Evolutionary conservation across 106 monocot species (phyloP).

Genomic region (Phalaenopsis aphrodite): DNA sequence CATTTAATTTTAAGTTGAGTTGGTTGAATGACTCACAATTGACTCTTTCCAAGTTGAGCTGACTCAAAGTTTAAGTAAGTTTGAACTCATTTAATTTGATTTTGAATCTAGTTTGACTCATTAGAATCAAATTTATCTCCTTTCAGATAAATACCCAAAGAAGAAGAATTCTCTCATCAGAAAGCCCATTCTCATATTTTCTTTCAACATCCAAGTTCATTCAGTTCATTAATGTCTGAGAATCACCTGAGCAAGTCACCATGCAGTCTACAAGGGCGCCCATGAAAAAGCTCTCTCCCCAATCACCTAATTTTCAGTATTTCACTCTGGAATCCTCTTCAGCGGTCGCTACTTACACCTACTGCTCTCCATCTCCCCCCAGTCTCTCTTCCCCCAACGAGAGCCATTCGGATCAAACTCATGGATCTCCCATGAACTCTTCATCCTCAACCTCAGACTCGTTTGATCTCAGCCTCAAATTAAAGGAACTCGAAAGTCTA

Average conservation of each 20-base stretch:
- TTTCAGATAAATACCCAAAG: neutral
- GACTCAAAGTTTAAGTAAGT: too few relatives aligned
- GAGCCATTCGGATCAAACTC: conserved; percentile 36
- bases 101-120: too few relatives aligned
- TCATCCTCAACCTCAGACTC: conserved; percentile 75
- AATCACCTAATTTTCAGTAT: neutral
- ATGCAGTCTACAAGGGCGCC: neutral
- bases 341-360: conserved; percentile 7
- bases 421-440: conserved; percentile 50
- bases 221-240: neutral
- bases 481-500: conserved; percentile 59
- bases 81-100: too few relatives aligned
- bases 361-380: conserved; percentile 36
- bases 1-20: too few relatives aligned
- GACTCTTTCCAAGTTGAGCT: too few relatives aligned
- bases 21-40: too few relatives aligned
- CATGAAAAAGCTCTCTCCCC: neutral
- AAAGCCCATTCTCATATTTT: neutral
- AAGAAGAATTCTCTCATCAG: neutral
- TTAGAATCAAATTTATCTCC: neutral
- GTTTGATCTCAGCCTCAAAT: conserved; percentile 46
- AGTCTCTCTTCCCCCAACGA: too few relatives aligned
- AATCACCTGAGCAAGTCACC: neutral
- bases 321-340: conserved; percentile 9
- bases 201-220: neutral